Evolutionary conservation across 139 green algal species (phyloP), one percentile per base, ranked within the genome.

Genomic region (Tetraselmis chui): DNA sequence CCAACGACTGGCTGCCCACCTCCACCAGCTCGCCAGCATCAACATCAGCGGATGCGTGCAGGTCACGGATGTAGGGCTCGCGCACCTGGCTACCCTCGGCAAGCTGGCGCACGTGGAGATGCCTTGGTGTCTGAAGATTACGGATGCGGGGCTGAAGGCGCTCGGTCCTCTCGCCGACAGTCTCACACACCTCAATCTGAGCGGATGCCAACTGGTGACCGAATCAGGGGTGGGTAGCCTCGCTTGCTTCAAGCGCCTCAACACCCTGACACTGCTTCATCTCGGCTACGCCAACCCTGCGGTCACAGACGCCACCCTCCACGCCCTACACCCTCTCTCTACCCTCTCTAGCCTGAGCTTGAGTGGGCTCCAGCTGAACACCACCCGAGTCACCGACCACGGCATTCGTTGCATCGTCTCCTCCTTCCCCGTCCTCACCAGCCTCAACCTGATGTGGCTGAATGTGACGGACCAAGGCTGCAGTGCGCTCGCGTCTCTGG

Each of bases 81-180:
- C 85, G 79, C 59, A 88, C 81, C 29, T 90, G 11, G 83, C 82
- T 1, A 78, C 79, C 2, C 86, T 89, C 32, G n/a, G 80, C 1
- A 59, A 27, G 11, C 83, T 91, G 24, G 31, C 58, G 2, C 30
- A 18, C 0, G 80, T 91, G 75, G 84, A 91, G 32, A 81, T 91
- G 84, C 81, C 84, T 25, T 90, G 86, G 88, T 91, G 88, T 76
- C 67, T 91, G 31, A 90, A 89, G 79, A 79, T 90, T 27, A 84
- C 83, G 32, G 81, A 85, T 75, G 29, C 76, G 28, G 88, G 86
- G 31, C 82, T 91, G 0, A 30, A 81, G 24, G 84, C 82, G 22
- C 82, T 91, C 26, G 78, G 75, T 0, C 45, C 5, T 32, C 28
- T 82, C 22, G 79, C 80, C 23, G 81, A 58, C 2, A 82, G 83